A percentile compares a stretch with the other conserved stretches of the same genome.
Conservation (phyloP, 345 rosid species). For the Lepidium africanum region DNA sequence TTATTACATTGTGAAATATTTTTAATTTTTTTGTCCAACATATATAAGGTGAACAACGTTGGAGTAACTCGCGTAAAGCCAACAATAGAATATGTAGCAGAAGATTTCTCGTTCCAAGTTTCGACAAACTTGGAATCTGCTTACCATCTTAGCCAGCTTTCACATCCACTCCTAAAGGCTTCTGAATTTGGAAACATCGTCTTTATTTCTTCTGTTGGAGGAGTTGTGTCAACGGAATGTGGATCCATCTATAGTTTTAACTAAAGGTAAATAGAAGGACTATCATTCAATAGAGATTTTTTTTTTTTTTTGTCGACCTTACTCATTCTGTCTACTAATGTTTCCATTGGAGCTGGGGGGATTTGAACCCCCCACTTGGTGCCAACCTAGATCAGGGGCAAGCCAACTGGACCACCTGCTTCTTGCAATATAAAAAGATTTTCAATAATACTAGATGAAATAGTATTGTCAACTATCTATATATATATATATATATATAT, state of each 20-base stretch:
- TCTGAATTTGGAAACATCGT: constrained; percentile 49
- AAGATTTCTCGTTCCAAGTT: constrained; percentile 33
- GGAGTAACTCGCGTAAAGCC: constrained; percentile 30
- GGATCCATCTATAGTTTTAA: constrained; percentile 33
- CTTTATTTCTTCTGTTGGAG: constrained; percentile 37
- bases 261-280: not conserved
- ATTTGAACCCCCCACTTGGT: too few species aligned
- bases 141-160: constrained; percentile 43
- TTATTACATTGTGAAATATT: too few species aligned
- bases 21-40: too few species aligned
- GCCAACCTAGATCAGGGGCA: too few species aligned
- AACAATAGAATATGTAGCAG: constrained; percentile 30
- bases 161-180: constrained; percentile 52
- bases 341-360: too few species aligned
- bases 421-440: too few species aligned
- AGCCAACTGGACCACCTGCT: too few species aligned
- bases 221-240: not conserved
- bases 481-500: too few species aligned
- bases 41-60: constrained; percentile 44
- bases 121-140: constrained; percentile 45
- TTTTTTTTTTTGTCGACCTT: too few species aligned
- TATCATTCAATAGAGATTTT: not conserved
- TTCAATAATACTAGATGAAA: too few species aligned
- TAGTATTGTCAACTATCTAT: too few species aligned
- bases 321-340: too few species aligned